A percentile compares a stretch with the other conserved stretches of the same genome.
phyloP scores from a whole-genome alignment of 352 stramenopile genomes.

The Globisporangium parvum region DNA sequence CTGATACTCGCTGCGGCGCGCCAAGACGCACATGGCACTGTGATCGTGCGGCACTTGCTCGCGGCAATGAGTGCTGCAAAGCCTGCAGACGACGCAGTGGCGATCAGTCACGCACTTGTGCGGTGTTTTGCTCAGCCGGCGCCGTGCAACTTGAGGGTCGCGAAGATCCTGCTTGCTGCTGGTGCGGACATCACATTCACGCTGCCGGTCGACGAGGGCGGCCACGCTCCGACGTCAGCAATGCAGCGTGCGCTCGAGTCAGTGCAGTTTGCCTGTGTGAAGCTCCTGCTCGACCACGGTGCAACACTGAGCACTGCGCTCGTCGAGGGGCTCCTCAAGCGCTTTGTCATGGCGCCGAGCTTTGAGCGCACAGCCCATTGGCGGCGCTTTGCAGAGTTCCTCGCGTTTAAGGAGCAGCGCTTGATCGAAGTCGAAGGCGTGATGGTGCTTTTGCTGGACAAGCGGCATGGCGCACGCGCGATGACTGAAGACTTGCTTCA shows the following conservation, averaged over 20 bases:
- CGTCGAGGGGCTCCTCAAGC: conserved; percentile 28
- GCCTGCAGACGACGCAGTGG: not conserved
- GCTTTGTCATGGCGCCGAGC: conserved; percentile 12
- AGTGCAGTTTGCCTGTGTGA: conserved; percentile 27
- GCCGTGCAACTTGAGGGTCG: conserved; percentile 35
- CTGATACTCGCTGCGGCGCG: conserved; percentile 31
- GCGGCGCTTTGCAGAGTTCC: conserved; percentile 26
- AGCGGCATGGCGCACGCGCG: conserved; percentile 13
- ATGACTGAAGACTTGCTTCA: conserved; percentile 43
- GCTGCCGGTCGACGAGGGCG: not conserved
- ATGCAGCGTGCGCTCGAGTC: conserved; percentile 28
- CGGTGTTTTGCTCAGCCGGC: conserved; percentile 27
- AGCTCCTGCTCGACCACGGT: conserved; percentile 37
- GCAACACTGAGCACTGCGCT: conserved; percentile 22
- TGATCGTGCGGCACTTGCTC: conserved; percentile 28
- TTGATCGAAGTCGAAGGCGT: conserved; percentile 38
- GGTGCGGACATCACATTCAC: conserved; percentile 25
- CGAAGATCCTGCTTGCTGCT: conserved; percentile 29
- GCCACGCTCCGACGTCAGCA: conserved; percentile 13
- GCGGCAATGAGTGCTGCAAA: conserved; percentile 7
- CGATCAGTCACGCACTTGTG: conserved; percentile 30
- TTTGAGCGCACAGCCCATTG: conserved; percentile 16
- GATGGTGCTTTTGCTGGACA: conserved; percentile 36
- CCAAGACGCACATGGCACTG: conserved; percentile 30
- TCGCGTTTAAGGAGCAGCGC: conserved; percentile 22